Evolutionary conservation across 2,329 filamentous ascomycete genomes (phyloP).

Genomic region (Claviceps sp.): DNA sequence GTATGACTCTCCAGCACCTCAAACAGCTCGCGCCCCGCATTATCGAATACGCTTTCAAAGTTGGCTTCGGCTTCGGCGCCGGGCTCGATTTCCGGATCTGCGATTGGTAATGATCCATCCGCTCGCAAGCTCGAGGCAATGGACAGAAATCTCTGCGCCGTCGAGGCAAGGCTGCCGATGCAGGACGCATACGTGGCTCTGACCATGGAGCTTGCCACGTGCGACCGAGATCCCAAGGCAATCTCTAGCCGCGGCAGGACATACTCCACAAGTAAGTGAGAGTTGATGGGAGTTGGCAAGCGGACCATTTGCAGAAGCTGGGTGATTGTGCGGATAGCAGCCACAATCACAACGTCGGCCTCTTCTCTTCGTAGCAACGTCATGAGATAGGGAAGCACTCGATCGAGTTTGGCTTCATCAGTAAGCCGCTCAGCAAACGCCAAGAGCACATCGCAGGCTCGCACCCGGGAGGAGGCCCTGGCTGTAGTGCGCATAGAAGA

Average conservation of each 20-base stretch:
- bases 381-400: constrained; percentile 83
- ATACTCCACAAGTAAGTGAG: constrained; percentile 56
- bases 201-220: constrained; percentile 51
- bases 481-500: constrained; percentile 83
- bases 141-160: constrained; percentile 73
- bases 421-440: constrained; percentile 85
- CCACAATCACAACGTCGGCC: constrained; percentile 71
- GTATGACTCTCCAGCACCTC: constrained; percentile 78
- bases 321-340: constrained; percentile 74
- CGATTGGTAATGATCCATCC: constrained; percentile 64
- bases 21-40: constrained; percentile 69
- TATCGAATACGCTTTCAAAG: constrained; percentile 76
- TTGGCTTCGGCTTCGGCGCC: constrained; percentile 52
- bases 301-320: constrained; percentile 78
- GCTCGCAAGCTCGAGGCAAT: constrained; percentile 79
- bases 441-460: constrained; percentile 80
- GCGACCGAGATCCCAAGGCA: constrained; percentile 31
- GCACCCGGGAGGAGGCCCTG: constrained; percentile 71
- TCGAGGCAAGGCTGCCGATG: constrained; percentile 75
- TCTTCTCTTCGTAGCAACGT: constrained; percentile 62
- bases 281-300: constrained; percentile 70
- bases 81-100: constrained; percentile 69
- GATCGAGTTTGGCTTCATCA: constrained; percentile 90
- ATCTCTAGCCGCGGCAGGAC: constrained; percentile 50
- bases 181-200: constrained; percentile 89